Evolutionary conservation across 2,329 filamentous ascomycete genomes (phyloP).

Genomic region (Colletotrichum camelliae): DNA sequence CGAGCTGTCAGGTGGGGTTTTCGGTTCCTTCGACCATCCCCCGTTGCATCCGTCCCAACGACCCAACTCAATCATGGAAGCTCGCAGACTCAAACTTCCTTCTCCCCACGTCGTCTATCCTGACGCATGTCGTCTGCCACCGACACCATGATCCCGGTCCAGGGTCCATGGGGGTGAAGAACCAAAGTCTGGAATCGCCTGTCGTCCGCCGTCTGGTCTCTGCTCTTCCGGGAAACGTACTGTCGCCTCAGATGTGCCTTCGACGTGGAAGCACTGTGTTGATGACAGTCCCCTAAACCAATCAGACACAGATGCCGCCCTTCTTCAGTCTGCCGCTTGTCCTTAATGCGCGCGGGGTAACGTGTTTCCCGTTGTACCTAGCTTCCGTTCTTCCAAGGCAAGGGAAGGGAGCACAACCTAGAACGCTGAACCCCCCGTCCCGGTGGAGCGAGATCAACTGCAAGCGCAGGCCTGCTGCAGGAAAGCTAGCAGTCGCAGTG

Average conservation of each 20-base stretch:
- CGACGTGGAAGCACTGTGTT: neutral
- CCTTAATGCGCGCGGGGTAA: slow-evolving; percentile 11
- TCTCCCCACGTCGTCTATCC: neutral
- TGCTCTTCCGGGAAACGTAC: neutral
- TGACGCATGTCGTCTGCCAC: neutral
- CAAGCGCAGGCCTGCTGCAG: neutral
- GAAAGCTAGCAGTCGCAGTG: neutral
- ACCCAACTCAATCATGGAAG: neutral
- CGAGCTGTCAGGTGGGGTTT: neutral
- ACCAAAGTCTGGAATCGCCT: neutral
- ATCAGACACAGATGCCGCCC: neutral
- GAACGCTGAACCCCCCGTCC: neutral
- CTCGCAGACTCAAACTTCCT: neutral
- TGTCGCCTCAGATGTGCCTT: neutral
- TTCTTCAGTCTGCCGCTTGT: neutral
- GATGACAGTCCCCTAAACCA: neutral
- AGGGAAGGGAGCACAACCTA: neutral
- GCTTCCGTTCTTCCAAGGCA: neutral
- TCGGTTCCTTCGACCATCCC: neutral
- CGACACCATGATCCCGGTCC: neutral
- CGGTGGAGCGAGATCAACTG: slow-evolving; percentile 4
- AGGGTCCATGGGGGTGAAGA: neutral
- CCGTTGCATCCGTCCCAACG: neutral
- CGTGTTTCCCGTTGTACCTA: neutral
- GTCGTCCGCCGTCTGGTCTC: neutral